Evolutionary conservation across 2,329 filamentous ascomycete species (phyloP), one percentile per base, ranked within the genome.

Genomic region (Colletotrichum zoysiae): DNA sequence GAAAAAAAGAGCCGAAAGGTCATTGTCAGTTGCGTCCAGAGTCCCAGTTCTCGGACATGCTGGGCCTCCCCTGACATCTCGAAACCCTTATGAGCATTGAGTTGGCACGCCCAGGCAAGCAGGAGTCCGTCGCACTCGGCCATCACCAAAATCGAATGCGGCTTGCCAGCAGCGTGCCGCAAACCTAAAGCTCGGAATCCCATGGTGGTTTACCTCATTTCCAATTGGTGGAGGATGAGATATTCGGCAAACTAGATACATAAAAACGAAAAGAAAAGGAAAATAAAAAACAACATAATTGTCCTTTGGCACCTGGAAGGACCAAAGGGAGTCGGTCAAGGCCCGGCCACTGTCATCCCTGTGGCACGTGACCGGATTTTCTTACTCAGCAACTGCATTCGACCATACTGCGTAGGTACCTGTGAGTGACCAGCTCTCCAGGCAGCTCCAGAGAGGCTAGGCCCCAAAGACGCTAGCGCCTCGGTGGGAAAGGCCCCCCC

Each of bases 381-480:
- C 51, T 50, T 30, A 59, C 56, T 58, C 51, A 57, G 42, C 48
- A 63, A n/a, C 46, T 3, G 40, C 50, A 38, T n/a, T 50, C 42
- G 18, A 42, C 35, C 33, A 26, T 26, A n/a, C n/a, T n/a, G n/a
- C n/a, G n/a, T n/a, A n/a, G n/a, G n/a, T n/a, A n/a, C n/a, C n/a
- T n/a, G n/a, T n/a, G n/a, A 14, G 40, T 63, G 48, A 53, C 60
- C 23, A 63, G 33, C 62, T 55, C 48, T 61, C 8, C 46, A 30
- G 33, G 23, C 51, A 68, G 64, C 65, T 55, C 48, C 33, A 30
- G 9, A 16, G 16, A 44, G 3, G 4, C 38, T 48, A 38, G 48
- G 33, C 42, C 66, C 12, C 5, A 42, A 20, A 50, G 14, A 1
- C 14, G 59, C 40, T 72, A 72, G 70, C 59, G 59, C 60, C 0